Evolutionary conservation across 768 basidiomycete genomes (phyloP).

Genomic region (Boletus bicolor): DNA sequence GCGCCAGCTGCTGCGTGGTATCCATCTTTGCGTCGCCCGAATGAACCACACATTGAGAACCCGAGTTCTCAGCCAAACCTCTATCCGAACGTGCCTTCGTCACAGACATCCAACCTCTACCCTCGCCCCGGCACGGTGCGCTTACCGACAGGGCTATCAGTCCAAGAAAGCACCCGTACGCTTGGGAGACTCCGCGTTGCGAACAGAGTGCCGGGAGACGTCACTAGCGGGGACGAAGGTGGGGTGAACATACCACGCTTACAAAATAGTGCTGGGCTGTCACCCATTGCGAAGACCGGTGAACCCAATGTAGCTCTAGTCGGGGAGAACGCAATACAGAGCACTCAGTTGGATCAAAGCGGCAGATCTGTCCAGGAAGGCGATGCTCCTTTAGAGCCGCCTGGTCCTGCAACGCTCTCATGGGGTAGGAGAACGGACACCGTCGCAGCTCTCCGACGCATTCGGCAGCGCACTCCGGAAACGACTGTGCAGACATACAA

Average conservation of each 20-base stretch:
- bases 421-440: constrained; percentile 30
- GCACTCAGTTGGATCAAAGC: neutral
- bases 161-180: constrained; percentile 33
- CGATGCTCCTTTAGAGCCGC: constrained; percentile 10
- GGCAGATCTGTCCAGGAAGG: neutral
- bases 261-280: neutral
- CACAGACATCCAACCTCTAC: neutral
- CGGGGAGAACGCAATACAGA: neutral
- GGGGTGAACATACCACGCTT: constrained; percentile 12
- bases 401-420: constrained; percentile 22
- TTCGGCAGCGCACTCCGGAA: constrained; percentile 7
- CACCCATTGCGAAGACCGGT: neutral
- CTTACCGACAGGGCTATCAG: constrained; percentile 17
- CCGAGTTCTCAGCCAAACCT: neutral
- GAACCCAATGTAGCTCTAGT: neutral
- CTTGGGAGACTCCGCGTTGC: constrained; percentile 47
- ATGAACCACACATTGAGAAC: constrained; percentile 4
- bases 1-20: neutral
- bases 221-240: constrained; percentile 35
- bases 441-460: constrained; percentile 21
- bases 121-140: constrained; percentile 17
- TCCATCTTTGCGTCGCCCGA: neutral
- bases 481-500: constrained; percentile 4
- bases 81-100: constrained; percentile 1
- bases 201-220: constrained; percentile 48